A percentile compares a stretch with the other conserved stretches of the same genome.
These are phyloP conservation scores for Trichomonas gallinae DNA, from an alignment of 208 protist genomes.

Conservation along the genomic window DNA sequence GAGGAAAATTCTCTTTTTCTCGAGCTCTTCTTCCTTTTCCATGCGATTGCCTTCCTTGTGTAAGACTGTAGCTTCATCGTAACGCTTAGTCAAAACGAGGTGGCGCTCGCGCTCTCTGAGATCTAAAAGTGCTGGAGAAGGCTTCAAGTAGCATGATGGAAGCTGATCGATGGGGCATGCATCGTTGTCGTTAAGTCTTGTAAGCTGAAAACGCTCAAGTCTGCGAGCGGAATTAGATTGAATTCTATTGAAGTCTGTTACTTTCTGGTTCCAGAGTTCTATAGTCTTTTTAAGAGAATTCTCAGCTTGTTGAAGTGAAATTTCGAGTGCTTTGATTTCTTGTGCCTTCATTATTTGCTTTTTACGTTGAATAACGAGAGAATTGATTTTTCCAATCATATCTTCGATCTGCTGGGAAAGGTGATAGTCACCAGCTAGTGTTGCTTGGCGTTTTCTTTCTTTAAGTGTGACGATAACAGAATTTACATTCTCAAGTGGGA, in stretches of 20 bases:
- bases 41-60: not conserved
- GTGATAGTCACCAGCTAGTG: not conserved
- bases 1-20: not conserved
- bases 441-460: not conserved
- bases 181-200: not conserved
- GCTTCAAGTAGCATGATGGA: not conserved
- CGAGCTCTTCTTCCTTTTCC: not conserved
- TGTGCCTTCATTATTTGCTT: not conserved
- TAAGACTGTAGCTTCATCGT: not conserved
- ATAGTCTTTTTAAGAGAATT: not conserved
- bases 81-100: not conserved
- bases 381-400: not conserved
- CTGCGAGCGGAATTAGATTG: not conserved
- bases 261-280: not conserved
- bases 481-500: not conserved
- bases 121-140: not conserved
- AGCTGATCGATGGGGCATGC: not conserved
- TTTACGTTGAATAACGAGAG: not conserved
- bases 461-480: not conserved
- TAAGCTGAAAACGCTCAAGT: not conserved
- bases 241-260: not conserved
- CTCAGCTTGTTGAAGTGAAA: not conserved
- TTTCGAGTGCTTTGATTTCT: not conserved
- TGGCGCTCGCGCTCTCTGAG: not conserved
- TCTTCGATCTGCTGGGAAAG: not conserved